These are phyloP conservation scores for Leccinum sublutescens DNA, from an alignment of 768 basidiomycete genomes.

Conservation along the genomic window DNA sequence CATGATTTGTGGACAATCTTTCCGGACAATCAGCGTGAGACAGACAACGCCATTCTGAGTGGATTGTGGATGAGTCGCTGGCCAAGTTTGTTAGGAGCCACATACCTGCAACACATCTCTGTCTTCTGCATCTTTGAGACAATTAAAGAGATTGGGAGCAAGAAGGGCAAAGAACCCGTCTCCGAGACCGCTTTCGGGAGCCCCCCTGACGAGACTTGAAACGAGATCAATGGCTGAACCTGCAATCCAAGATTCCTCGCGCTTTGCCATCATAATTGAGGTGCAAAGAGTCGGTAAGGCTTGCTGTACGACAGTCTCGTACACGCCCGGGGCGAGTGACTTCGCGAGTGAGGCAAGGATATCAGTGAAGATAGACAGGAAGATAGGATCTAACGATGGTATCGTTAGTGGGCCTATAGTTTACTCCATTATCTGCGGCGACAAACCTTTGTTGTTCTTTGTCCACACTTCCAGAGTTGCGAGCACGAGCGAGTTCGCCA, in stretches of 20 bases:
- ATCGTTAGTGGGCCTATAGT: not conserved
- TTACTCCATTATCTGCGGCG: not conserved
- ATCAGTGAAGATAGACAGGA: constrained; percentile 82
- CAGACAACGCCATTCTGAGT: constrained; percentile 76
- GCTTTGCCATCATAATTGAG: constrained; percentile 56
- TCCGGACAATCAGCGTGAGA: constrained; percentile 81
- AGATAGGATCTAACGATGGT: constrained; percentile 71
- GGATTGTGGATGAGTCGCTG: not conserved
- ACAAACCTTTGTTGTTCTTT: constrained; percentile 78
- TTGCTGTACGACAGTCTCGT: constrained; percentile 68
- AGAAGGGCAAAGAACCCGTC: constrained; percentile 76
- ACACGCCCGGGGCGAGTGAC: constrained; percentile 57
- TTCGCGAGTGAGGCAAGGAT: constrained; percentile 69
- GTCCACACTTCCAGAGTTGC: constrained; percentile 81
- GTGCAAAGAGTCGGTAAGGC: constrained; percentile 72
- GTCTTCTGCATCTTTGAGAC: constrained; percentile 72
- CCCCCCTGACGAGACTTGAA: constrained; percentile 67
- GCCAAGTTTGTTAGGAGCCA: not conserved
- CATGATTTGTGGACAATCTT: constrained; percentile 80
- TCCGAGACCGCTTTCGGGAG: constrained; percentile 62
- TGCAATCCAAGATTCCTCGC: constrained; percentile 70
- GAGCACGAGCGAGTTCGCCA: constrained; percentile 62
- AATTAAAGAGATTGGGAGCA: constrained; percentile 72
- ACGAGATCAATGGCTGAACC: constrained; percentile 82
- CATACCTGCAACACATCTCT: constrained; percentile 78